Percentiles rank a stretch among this genome's conserved stretches.
Evolutionary conservation across 495 filamentous ascomycete genomes (phyloP).

Genomic region (Thermothielavioides terrestris): DNA sequence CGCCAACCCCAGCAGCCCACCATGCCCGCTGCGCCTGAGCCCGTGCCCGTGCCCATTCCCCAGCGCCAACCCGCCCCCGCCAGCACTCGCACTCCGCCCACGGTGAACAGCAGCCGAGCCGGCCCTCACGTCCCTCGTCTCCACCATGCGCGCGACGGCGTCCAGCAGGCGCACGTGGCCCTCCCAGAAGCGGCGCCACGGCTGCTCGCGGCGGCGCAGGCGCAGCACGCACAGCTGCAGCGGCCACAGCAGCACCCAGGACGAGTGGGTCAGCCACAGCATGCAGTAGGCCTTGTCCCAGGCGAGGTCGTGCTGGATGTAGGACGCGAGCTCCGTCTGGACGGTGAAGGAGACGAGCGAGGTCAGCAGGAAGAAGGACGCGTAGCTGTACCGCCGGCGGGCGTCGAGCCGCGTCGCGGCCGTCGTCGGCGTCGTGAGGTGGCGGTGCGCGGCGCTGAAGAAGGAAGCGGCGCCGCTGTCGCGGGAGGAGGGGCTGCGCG

Average conservation of each 20-base stretch:
- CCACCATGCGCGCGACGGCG: conserved; percentile 80
- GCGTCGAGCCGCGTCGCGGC: conserved; percentile 46
- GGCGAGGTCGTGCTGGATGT: conserved; percentile 77
- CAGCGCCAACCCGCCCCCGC: conserved; percentile 34
- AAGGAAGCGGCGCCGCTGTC: no score
- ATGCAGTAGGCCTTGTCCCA: conserved; percentile 99
- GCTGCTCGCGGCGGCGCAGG: conserved; percentile 55
- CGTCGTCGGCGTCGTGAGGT: conserved; percentile 45
- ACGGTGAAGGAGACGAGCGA: conserved; percentile 74
- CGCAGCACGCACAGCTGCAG: conserved; percentile 72
- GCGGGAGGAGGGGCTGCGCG: conserved; percentile 12
- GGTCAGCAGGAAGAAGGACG: conserved; percentile 69
- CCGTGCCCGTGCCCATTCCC: background rate
- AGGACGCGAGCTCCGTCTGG: conserved; percentile 90
- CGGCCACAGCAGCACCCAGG: conserved; percentile 85
- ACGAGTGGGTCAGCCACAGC: conserved; percentile 94
- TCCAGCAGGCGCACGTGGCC: conserved; percentile 65
- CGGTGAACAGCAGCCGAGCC: no score
- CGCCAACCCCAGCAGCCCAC: conserved; percentile 1
- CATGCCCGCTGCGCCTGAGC: no score
- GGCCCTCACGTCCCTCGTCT: conserved; percentile 52
- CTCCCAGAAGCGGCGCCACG: conserved; percentile 84
- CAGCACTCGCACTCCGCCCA: background rate
- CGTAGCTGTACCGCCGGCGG: conserved; percentile 74
- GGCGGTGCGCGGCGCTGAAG: no score